These are phyloP conservation scores for Rhododendron griersonianum DNA, from an alignment of 148 eudicot genomes.

Conservation along the genomic window DNA sequence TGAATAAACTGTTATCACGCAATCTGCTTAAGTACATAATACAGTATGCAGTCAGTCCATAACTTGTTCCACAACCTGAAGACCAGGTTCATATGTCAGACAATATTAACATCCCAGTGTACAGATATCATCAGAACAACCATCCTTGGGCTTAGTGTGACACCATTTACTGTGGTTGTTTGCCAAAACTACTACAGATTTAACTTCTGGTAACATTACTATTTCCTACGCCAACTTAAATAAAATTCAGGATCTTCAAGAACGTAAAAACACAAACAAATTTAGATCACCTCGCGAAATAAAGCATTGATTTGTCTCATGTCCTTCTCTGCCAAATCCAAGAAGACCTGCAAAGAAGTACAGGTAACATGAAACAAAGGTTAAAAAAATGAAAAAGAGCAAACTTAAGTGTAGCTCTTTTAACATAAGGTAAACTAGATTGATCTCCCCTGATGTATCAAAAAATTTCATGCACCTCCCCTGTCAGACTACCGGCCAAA, in stretches of 20 bases:
- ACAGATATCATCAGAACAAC: neutral
- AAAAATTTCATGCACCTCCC: neutral
- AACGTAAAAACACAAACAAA: neutral
- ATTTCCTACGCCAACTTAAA: neutral
- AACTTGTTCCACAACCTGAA: neutral
- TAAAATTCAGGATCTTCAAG: neutral
- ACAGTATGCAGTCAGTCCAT: neutral
- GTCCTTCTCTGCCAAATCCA: constrained; percentile 81
- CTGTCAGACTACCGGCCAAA: neutral
- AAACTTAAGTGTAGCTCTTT: neutral
- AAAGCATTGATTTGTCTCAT: constrained; percentile 76
- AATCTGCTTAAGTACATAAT: neutral
- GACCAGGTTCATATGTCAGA: neutral
- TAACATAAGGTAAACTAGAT: neutral
- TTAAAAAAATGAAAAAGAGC: neutral
- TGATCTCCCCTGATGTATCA: neutral
- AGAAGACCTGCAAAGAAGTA: constrained; percentile 60
- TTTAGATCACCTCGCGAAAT: constrained; percentile 75
- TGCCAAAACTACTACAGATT: neutral
- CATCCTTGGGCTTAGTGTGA: neutral
- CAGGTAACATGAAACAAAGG: neutral
- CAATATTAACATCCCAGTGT: neutral
- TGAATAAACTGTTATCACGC: neutral
- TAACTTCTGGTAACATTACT: neutral
- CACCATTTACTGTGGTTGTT: neutral